These are phyloP conservation scores for Exophiala sideris DNA, from an alignment of 2,329 filamentous ascomycete species.

Conservation along the genomic window DNA sequence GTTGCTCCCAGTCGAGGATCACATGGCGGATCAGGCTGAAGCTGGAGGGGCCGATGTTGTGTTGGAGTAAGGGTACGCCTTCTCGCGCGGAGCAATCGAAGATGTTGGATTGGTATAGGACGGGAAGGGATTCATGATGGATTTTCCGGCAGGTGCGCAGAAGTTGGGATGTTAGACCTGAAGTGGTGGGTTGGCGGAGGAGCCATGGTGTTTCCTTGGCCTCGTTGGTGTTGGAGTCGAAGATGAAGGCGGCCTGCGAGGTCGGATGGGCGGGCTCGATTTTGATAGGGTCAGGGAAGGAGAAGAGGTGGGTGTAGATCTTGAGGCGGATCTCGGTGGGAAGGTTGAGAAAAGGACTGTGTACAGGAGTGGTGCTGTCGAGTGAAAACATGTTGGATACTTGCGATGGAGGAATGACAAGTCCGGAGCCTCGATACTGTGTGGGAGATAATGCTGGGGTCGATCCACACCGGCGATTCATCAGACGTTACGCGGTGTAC, in stretches of 20 bases:
- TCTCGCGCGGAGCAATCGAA: constrained; percentile 12
- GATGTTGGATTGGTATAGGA: constrained; percentile 13
- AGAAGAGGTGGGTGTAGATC: constrained; percentile 22
- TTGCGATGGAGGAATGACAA: no score
- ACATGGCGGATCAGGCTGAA: constrained; percentile 11
- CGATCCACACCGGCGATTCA: no score
- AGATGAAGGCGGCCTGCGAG: no score
- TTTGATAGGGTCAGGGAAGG: neutral
- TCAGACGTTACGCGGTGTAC: no score
- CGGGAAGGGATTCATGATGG: constrained; percentile 10
- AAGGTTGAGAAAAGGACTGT: constrained; percentile 17
- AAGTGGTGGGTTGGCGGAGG: no score
- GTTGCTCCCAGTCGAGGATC: constrained; percentile 15
- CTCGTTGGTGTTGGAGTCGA: no score
- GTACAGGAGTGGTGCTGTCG: neutral
- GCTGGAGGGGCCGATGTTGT: constrained; percentile 4
- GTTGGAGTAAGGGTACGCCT: constrained; percentile 1
- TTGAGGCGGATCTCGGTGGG: constrained; percentile 25
- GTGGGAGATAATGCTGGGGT: no score
- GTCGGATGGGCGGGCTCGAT: neutral
- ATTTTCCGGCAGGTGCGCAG: constrained; percentile 16
- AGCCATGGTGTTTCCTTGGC: no score
- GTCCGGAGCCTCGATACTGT: no score
- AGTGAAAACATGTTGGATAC: neutral
- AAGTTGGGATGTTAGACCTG: constrained; percentile 28